Percentiles rank a stretch among this genome's conserved stretches.
Evolutionary conservation across 129 eudicot genomes (phyloP).

Genomic region (Chrysanthemum lavandulifolium): DNA sequence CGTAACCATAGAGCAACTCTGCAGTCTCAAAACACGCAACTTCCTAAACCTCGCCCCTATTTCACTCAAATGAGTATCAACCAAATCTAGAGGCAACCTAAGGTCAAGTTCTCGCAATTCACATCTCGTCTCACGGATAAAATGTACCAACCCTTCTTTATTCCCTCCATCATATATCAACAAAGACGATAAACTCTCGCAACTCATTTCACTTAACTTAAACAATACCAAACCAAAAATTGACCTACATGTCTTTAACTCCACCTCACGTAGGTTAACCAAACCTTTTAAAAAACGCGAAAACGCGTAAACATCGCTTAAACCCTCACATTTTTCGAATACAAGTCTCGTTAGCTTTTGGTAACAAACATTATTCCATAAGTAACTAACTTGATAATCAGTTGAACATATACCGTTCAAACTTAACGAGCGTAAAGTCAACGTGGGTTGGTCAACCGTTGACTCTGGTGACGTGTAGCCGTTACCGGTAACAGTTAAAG

Average conservation of each 20-base stretch:
- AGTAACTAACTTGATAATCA: conserved; percentile 43
- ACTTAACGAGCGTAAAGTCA: conserved; percentile 39
- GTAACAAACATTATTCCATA: conserved; percentile 58
- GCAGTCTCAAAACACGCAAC: conserved; percentile 42
- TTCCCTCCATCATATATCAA: conserved; percentile 67
- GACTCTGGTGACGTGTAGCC: conserved; percentile 15
- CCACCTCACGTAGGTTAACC: conserved; percentile 43
- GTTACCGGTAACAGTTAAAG: conserved; percentile 19
- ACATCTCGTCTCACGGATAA: conserved; percentile 42
- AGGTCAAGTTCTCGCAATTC: conserved; percentile 53
- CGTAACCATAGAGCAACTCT: conserved; percentile 59
- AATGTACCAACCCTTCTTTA: conserved; percentile 54
- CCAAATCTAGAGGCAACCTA: conserved; percentile 70
- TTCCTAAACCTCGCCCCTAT: conserved; percentile 41
- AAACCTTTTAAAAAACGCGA: conserved; percentile 25
- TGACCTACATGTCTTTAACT: conserved; percentile 55
- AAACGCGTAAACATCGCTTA: conserved; percentile 48
- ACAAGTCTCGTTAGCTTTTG: conserved; percentile 37
- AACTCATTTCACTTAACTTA: conserved; percentile 40
- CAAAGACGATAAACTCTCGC: conserved; percentile 35
- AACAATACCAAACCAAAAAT: conserved; percentile 40
- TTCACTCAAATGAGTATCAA: conserved; percentile 50
- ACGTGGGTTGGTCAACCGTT: neutral
- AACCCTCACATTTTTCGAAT: conserved; percentile 57
- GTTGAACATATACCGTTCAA: conserved; percentile 45